Evolutionary conservation across 1,284 basidiomycete species (phyloP).

Genomic region (Marasmius fiardii): DNA sequence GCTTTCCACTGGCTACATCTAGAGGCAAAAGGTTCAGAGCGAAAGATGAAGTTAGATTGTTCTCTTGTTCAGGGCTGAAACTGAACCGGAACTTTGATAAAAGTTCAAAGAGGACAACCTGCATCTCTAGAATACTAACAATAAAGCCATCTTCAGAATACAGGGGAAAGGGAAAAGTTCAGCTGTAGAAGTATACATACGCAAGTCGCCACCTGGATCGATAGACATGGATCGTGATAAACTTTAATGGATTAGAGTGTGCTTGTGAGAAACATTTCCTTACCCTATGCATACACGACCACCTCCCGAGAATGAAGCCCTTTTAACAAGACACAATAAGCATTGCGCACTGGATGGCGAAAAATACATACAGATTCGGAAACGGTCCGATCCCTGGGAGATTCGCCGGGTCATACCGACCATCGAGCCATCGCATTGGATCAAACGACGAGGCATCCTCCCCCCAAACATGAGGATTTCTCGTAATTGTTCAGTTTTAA

Average conservation of each 20-base stretch:
- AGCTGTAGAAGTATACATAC: background rate
- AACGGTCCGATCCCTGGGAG: constrained; percentile 4
- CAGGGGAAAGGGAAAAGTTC: no score
- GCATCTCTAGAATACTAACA: background rate
- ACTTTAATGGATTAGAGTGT: no score
- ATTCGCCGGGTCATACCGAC: no score
- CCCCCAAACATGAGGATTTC: constrained; percentile 7
- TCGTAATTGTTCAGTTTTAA: background rate
- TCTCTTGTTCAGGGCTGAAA: background rate
- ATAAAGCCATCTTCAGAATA: no score
- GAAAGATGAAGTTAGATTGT: no score
- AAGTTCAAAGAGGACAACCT: background rate
- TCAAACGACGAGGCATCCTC: no score
- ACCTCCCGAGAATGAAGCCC: constrained; percentile 10
- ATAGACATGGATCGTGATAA: background rate
- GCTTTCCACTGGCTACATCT: no score
- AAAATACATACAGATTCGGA: constrained; percentile 4
- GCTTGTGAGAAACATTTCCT: no score
- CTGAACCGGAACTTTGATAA: background rate
- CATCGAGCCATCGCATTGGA: no score
- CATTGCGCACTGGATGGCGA: background rate
- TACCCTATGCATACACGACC: constrained; percentile 4
- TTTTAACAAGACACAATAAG: background rate
- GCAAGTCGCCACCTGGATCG: constrained; percentile 10
- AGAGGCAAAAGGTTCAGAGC: no score